Base-by-base conservation (phyloP, 2,329 filamentous ascomycete genomes). In the Colletotrichum ledebouriae region DNA sequence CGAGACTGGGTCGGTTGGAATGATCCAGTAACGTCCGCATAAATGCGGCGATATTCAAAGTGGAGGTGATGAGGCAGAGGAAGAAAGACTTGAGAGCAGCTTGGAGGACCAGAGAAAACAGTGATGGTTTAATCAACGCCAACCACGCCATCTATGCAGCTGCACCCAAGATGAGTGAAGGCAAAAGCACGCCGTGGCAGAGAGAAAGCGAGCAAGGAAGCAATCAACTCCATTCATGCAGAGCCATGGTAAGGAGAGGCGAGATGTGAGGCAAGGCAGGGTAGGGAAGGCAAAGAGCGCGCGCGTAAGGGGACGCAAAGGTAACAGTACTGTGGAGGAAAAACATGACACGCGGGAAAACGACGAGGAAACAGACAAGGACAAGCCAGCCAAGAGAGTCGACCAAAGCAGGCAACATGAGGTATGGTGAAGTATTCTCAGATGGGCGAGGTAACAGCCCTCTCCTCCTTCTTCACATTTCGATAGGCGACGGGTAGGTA, bases 351-450 rank as follows among this genome's bases (percentile, higher is more conserved):
- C 25, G 41, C 29, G 33, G 42, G n/a, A 47, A 39, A 47, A 39
- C 11, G 17, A 49, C 29, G 57, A 59, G 17, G 42, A 37, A 37
- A 59, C 15, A 17, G 57, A 33, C 44, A 37, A 59, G 57, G 57
- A 59, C 44, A 59, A 49, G 42, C 42, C 57, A 12, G 42, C 12
- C 33, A 37, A 47, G 25, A 22, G 41, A 58, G 39, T 10, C 29
- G 15, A 34, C 41, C 53, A 25, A 57, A 39, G 37, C 37, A 41
- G 29, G n/a, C 41, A 20, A 17, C 20, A 20, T 39, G 25, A 58
- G 50, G 17, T 20, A 12, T 46, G 42, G 25, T 37, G 44, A 56
- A 17, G 52, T 20, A 49, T 5, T 12, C 11, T 12, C 10, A 39
- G 37, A 15, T 15, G 37, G 13, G 11, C 11, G 37, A 49, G 46